Conservation (phyloP, 192 early-diverging fungal genomes). For the Chytriomyces confervae region DNA sequence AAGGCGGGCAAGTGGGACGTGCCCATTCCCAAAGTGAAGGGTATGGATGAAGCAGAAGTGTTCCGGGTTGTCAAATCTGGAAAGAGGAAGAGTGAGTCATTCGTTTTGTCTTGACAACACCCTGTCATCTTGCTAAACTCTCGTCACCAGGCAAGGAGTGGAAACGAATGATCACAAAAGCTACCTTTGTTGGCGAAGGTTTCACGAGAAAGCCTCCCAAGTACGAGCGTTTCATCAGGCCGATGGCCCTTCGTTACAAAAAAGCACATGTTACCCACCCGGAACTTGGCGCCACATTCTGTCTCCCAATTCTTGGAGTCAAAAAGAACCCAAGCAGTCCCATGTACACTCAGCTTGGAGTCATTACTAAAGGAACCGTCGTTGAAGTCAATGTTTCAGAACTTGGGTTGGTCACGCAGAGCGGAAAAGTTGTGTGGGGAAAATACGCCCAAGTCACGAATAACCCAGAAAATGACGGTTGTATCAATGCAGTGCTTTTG, state of each 20-base stretch:
- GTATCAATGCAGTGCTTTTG: constrained; percentile 39
- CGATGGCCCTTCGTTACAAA: constrained; percentile 97
- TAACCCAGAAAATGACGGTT: constrained; percentile 98
- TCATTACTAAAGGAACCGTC: constrained; percentile 98
- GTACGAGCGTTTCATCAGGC: constrained; percentile 98
- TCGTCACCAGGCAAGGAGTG: constrained; percentile 79
- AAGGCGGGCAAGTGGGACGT: constrained; percentile 72
- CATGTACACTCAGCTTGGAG: constrained; percentile 95
- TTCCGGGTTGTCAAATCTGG: constrained; percentile 97
- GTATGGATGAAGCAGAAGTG: constrained; percentile 99
- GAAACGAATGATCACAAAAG: constrained; percentile 99
- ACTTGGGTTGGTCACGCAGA: constrained; percentile 93
- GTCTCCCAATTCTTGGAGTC: constrained; percentile 93
- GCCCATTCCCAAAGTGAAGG: constrained; percentile 96
- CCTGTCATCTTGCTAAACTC: not conserved
- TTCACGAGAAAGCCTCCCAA: constrained; percentile 99
- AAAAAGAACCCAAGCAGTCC: constrained; percentile 99
- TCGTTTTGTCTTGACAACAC: not conserved
- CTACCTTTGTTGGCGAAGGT: constrained; percentile 98
- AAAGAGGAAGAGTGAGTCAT: constrained; percentile 73
- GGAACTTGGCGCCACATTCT: constrained; percentile 96
- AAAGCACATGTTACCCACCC: constrained; percentile 99
- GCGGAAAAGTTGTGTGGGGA: constrained; percentile 99
- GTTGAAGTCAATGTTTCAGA: constrained; percentile 96
- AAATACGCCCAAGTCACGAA: constrained; percentile 83